Conservation (phyloP, 2,329 filamentous ascomycete genomes). For the Xylariales sp. region DNA sequence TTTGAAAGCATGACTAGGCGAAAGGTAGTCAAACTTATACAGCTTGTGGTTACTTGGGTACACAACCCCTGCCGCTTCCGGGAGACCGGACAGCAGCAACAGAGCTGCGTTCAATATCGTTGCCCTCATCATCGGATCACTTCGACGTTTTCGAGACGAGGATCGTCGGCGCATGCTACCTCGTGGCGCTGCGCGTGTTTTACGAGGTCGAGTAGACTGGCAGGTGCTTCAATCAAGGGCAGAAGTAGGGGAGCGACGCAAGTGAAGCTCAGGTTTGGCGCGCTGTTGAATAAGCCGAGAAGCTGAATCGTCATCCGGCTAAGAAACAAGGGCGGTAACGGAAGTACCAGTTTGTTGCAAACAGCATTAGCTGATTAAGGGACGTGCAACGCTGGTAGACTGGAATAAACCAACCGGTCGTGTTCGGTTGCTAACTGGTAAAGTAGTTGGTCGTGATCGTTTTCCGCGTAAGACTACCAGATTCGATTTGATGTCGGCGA, state of each 20-base stretch:
- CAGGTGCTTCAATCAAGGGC: neutral
- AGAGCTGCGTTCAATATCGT: conserved; percentile 28
- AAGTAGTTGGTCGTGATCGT: neutral
- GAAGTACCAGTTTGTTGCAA: neutral
- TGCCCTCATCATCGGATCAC: conserved; percentile 11
- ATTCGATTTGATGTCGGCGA: neutral
- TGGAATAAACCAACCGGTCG: neutral
- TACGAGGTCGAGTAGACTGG: neutral
- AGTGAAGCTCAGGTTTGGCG: conserved; percentile 7
- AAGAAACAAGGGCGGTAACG: conserved; percentile 1
- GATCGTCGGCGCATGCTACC: conserved; percentile 36
- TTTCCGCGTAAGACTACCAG: neutral
- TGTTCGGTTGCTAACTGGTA: neutral
- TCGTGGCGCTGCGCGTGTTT: conserved; percentile 2
- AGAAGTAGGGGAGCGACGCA: conserved; percentile 12
- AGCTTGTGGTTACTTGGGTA: conserved; percentile 48
- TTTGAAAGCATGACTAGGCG: conserved; percentile 36
- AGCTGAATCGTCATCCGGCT: conserved; percentile 34
- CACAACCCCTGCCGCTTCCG: conserved; percentile 41
- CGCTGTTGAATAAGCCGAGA: conserved; percentile 12
- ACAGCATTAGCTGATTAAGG: neutral
- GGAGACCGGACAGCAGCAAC: conserved; percentile 38
- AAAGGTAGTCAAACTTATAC: conserved; percentile 49
- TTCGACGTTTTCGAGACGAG: conserved; percentile 8
- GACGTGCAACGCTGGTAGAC: neutral